Percentiles rank a stretch among this genome's conserved stretches.
phyloP scores from a whole-genome alignment of 2,329 filamentous ascomycete species.

The Arthrobotrys entomopaga region DNA sequence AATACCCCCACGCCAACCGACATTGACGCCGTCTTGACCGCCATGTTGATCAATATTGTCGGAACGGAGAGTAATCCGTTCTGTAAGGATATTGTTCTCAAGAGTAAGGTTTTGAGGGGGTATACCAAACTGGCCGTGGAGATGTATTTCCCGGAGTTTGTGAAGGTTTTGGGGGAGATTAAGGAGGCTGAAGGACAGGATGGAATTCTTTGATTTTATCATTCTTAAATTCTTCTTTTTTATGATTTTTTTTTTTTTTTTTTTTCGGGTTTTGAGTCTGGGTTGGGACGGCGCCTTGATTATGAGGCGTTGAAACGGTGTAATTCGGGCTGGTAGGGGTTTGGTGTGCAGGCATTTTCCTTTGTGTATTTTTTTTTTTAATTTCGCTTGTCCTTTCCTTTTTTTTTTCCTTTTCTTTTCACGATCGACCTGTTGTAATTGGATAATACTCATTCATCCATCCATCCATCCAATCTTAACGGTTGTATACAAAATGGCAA shows the following conservation, averaged over 20 bases:
- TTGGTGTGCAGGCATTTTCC: no score
- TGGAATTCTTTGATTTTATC: not conserved
- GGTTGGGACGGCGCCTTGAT: no score
- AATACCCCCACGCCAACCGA: conserved; percentile 31
- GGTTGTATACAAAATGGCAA: no score
- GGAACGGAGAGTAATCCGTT: conserved; percentile 39
- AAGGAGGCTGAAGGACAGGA: conserved; percentile 26
- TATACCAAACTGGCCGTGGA: conserved; percentile 40
- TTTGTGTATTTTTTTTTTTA: not conserved
- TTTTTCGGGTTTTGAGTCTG: no score
- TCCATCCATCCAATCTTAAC: no score
- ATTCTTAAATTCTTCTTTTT: not conserved
- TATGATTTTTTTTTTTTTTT: not conserved
- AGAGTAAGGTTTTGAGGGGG: conserved; percentile 27
- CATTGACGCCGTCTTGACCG: conserved; percentile 38
- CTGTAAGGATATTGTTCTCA: conserved; percentile 40
- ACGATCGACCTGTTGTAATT: no score
- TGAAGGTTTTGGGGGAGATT: conserved; percentile 15
- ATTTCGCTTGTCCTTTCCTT: no score
- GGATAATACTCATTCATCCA: no score
- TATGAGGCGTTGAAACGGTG: no score
- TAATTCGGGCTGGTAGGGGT: no score
- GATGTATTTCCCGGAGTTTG: conserved; percentile 40
- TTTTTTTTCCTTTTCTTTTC: no score
- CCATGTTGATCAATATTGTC: conserved; percentile 41